Evolutionary conservation across 1,284 basidiomycete genomes (phyloP), one percentile per base, ranked within the genome.

Genomic region (Cystobasidium pallidum): DNA sequence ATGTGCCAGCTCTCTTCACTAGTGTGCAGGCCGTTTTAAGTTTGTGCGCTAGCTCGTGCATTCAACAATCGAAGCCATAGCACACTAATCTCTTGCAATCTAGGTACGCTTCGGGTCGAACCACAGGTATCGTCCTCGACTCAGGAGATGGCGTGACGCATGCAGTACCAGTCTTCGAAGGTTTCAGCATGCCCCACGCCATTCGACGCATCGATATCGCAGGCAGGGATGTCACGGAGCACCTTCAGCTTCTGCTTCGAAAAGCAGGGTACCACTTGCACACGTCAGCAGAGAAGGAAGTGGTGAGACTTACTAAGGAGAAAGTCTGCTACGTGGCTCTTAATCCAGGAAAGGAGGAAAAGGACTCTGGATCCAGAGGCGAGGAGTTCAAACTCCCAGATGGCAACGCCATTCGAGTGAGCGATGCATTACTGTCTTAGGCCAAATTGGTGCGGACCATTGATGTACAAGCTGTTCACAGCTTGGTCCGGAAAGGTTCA

Each of bases 131-230:
- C 72, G 96, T 99, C 2, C 86, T 99, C 17, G 96, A 99, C 81
- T 98, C 96, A 2, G 96, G 96, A 13, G 96, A 99, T 80, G 96
- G 96, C 26, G 96, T 99, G 1, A 98, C 96, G 24, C 96, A 99
- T 77, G 93, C 96, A 2, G 96, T 99, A 2, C 96, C 96, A 2
- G 96, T 99, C 11, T 99, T 96, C 79, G 96, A 99, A 81, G 96
- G 96, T 0, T 99, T 99, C 83, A 94, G 92, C 10, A 97, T 99
- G 92, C 94, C 95, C 43, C 93, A 99, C 80, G 95, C 96, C 43
- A 95, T 99, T 76, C 88, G 94, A 66, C 84, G 96, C 78, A 90
- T 98, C 70, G 96, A 99, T 81, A 88, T 99, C 6, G 96, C 96
- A 26, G 96, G 96, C 77, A 57, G 94, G 80, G 94, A 98, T 80